Conservation (phyloP, 73 alveolate species). For the Stentor roeselii region DNA sequence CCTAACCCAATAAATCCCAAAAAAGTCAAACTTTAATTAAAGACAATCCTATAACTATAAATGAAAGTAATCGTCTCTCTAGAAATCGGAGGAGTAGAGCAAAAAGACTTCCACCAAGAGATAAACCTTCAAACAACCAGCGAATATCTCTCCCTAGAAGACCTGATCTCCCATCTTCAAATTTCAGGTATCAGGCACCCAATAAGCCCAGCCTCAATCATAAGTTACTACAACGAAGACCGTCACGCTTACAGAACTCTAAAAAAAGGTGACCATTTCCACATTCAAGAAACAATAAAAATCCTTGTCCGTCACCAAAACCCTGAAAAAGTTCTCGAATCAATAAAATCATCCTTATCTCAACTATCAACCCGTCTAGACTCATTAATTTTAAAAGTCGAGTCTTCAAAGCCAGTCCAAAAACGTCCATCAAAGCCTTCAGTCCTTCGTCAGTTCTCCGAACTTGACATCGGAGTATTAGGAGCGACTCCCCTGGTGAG, state of each 20-base stretch:
- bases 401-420: background rate
- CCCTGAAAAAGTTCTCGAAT: background rate
- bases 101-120: background rate
- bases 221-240: background rate
- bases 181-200: background rate
- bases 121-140: background rate
- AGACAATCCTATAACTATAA: background rate
- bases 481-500: background rate
- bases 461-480: background rate
- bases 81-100: slow-evolving; percentile 26
- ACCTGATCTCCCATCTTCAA: background rate
- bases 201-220: background rate
- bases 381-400: background rate
- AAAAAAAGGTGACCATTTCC: background rate
- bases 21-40: no score
- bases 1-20: background rate
- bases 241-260: background rate
- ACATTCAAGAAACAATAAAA: background rate
- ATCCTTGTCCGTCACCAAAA: background rate
- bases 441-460: background rate
- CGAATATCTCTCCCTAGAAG: background rate
- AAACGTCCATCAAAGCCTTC: background rate
- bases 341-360: no score
- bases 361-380: background rate
- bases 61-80: background rate